Base-by-base conservation (phyloP, 768 basidiomycete species). In the Leccinum boreale region DNA sequence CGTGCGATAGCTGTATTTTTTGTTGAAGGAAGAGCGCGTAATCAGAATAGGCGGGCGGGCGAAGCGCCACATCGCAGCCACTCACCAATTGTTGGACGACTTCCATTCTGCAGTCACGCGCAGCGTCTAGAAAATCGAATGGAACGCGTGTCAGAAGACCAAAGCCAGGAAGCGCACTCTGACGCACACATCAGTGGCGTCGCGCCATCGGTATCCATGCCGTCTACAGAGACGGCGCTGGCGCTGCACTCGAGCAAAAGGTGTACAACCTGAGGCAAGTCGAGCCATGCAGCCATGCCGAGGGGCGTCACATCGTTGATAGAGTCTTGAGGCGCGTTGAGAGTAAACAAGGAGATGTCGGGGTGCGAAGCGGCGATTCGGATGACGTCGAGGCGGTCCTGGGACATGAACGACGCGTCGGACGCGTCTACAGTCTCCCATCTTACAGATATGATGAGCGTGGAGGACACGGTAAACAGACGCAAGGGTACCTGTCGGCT, bases 171-270 rank as follows among this genome's bases (percentile, higher is more conserved):
- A 10, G 35, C 9, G 1, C 53, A 10, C 10, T 55, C 50, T 28
- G 24, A 77, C 86, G 75, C 77, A 92, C 90, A 92, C 90, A 92
- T 92, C 58, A 92, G 77, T 6, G 90, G 84, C 26, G 90, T 92
- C 23, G 87, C 89, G 7, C 88, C 87, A 65, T 87, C 83, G 23
- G 81, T 74, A 65, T 92, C 90, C 76, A 84, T 81, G 31, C 85
- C 87, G 62, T 92, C 86, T 4, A 90, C 88, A 7, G 85, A 80
- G 23, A 92, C 82, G 23, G 81, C 68, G 45, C 84, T 85, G 3
- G 75, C 71, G 62, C 85, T 86, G 28, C 76, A 79, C 48, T 88
- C 83, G 24, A 92, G 78, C n/a, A 92, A 74, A 44, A 84, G 64
- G 55, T 76, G 76, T n/a, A 92, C 86, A 24, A 76, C 79, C 15